Evolutionary conservation across 192 early-diverging fungal species (phyloP), one percentile per base, ranked within the genome.

Genomic region (Diversispora eburnea): DNA sequence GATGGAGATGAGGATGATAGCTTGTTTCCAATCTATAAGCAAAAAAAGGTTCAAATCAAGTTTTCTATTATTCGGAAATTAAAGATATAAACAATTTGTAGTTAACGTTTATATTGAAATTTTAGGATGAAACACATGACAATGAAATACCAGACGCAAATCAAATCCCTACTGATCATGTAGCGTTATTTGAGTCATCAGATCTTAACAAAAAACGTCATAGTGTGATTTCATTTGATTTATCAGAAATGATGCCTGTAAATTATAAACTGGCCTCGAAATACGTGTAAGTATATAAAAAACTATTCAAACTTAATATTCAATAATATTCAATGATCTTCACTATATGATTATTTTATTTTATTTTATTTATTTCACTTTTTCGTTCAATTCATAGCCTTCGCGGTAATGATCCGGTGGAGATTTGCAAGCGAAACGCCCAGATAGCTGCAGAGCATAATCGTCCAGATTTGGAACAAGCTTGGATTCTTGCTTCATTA

Each of bases 401-500:
- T n/a, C 80, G 78, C 61, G 82, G 87, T 2, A 80, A 86, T 20
- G 82, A 90, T 69, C 84, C 88, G 6, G 81, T 82, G 8, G 79
- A 74, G 39, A 84, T 90, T 6, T 92, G 90, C 58, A 71, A 78
- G 54, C 80, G 81, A n/a, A 92, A 92, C 70, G 88, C 85, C 7
- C 52, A 80, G 20, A 84, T 84, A n/a, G 82, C 83, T 12, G 77
- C 78, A 12, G 67, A 76, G 12, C 52, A 84, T 56, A 80, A 81
- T 8, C 77, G 88, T 1, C 62, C 76, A 48, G 90, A 92, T 77
- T 70, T 89, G 20, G 80, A 83, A 57, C 82, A 87, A 72, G 84
- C 90, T 41, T 92, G 91, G 91, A 81, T 78, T 15, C 74, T 91
- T 49, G 87, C 87, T n/a, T 84, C 82, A 6, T 79, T 85, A 33